Evolutionary conservation across 306 rosid genomes (phyloP).

Genomic region (Ceratonia siliqua): DNA sequence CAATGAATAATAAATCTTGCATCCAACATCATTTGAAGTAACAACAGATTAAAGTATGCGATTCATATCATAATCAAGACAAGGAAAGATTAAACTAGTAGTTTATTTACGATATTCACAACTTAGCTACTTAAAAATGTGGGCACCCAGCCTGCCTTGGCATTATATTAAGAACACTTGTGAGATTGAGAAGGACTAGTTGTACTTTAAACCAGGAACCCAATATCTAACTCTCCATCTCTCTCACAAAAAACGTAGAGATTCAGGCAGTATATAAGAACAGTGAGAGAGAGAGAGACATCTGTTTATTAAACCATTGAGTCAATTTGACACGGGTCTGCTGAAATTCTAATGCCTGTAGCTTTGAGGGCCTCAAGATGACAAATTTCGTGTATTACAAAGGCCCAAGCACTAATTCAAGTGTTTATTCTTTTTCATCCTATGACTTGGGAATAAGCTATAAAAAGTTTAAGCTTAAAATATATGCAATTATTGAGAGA

Average conservation of each 20-base stretch:
- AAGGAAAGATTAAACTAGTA: conserved; percentile 30
- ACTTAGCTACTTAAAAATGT: conserved; percentile 32
- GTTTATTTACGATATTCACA: conserved; percentile 36
- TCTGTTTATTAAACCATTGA: conserved; percentile 38
- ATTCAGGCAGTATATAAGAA: conserved; percentile 28
- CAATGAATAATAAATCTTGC: neutral
- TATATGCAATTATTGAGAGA: conserved; percentile 34
- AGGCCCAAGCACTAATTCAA: neutral
- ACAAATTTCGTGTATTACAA: neutral
- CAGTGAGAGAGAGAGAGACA: neutral
- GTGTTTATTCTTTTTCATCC: conserved; percentile 31
- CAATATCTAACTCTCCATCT: conserved; percentile 11
- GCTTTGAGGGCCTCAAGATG: conserved; percentile 33
- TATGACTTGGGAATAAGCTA: conserved; percentile 11
- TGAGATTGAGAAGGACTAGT: conserved; percentile 20
- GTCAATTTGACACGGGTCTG: conserved; percentile 41
- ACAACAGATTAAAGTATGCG: conserved; percentile 15
- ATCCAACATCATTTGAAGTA: conserved; percentile 37
- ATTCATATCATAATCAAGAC: conserved; percentile 34
- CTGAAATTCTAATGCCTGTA: conserved; percentile 19
- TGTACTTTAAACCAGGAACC: neutral
- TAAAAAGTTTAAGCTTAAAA: conserved; percentile 1
- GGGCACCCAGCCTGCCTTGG: conserved; percentile 26
- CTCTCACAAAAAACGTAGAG: conserved; percentile 36
- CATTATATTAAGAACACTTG: neutral